phyloP scores from a whole-genome alignment of 805 yeast species.

The Candida takata region DNA sequence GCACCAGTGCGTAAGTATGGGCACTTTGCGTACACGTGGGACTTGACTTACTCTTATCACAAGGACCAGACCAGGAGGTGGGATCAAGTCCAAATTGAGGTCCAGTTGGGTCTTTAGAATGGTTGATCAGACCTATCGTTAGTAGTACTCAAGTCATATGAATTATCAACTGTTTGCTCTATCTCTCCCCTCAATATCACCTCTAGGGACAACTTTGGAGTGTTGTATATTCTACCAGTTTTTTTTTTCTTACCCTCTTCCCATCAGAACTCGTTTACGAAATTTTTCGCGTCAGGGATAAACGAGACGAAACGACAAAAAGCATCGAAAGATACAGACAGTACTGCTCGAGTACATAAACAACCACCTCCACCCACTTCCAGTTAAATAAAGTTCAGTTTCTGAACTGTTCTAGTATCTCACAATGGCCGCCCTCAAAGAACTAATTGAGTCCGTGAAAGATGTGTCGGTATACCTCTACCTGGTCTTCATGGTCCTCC shows the following conservation, averaged over 20 bases:
- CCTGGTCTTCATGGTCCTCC: slow-evolving; percentile 25
- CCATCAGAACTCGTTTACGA: slow-evolving; percentile 7
- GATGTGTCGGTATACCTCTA: slow-evolving; percentile 11
- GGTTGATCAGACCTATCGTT: neutral
- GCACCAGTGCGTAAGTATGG: too few relatives aligned
- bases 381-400: too few relatives aligned
- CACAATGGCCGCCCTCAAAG: slow-evolving; percentile 18
- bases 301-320: slow-evolving; percentile 3
- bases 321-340: slow-evolving; percentile 8
- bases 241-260: too few relatives aligned
- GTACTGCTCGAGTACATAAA: neutral
- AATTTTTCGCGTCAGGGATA: slow-evolving; percentile 1
- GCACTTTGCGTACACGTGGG: too few relatives aligned
- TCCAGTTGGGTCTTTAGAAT: neutral
- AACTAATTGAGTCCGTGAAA: slow-evolving; percentile 10
- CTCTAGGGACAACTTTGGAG: neutral
- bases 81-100: too few relatives aligned
- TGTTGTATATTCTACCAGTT: too few relatives aligned
- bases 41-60: too few relatives aligned
- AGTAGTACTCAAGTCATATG: neutral
- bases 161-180: neutral
- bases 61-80: too few relatives aligned
- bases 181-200: neutral
- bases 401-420: neutral
- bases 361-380: neutral